phyloP scores from a whole-genome alignment of 139 green algal species.

The Edaphochlamys debaryana region DNA sequence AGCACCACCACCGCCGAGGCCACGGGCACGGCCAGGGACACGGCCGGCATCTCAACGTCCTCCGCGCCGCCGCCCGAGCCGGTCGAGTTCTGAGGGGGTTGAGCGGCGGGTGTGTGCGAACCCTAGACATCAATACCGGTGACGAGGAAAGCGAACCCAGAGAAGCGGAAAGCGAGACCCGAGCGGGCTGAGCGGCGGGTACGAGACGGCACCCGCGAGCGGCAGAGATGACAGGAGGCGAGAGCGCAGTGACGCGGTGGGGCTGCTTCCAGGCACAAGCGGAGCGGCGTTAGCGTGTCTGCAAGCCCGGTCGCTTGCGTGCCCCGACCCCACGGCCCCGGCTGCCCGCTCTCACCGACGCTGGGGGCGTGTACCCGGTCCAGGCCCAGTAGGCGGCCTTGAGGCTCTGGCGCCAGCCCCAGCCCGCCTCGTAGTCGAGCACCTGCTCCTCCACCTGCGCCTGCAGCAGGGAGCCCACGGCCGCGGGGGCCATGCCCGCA shows the following conservation, averaged over 20 bases:
- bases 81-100: neutral
- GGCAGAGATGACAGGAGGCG: neutral
- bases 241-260: too few species aligned
- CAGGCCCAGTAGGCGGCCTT: conserved; percentile 7
- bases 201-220: too few species aligned
- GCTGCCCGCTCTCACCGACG: neutral
- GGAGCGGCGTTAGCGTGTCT: too few species aligned
- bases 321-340: too few species aligned
- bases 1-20: conserved; percentile 38
- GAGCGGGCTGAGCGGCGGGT: too few species aligned
- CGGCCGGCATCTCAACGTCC: conserved; percentile 11
- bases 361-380: neutral
- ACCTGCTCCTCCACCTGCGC: neutral
- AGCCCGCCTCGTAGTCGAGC: neutral
- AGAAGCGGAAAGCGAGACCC: too few species aligned
- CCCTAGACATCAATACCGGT: too few species aligned
- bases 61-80: neutral
- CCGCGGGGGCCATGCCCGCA: too few species aligned
- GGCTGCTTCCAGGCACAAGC: too few species aligned
- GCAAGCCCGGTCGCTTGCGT: neutral
- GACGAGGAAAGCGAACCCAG: too few species aligned
- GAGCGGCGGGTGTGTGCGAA: neutral
- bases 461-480: neutral
- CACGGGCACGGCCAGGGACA: conserved; percentile 39
- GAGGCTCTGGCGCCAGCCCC: neutral